Evolutionary conservation across 1,284 basidiomycete species (phyloP).

Genomic region (Trichosporon faecale): DNA sequence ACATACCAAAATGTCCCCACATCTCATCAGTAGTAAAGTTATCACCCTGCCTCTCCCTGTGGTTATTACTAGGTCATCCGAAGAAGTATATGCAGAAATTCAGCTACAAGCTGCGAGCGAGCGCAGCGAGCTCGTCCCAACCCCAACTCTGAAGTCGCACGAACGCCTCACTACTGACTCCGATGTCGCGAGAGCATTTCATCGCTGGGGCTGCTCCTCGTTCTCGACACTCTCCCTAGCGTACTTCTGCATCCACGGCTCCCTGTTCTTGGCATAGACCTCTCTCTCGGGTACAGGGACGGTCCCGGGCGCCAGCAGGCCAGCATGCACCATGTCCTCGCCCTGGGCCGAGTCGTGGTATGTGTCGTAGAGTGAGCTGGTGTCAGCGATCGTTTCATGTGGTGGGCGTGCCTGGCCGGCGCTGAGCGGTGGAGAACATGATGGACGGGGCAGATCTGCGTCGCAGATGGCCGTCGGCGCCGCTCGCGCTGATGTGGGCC

Average conservation of each 20-base stretch:
- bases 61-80: neutral
- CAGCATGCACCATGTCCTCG: slow-evolving; percentile 2
- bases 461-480: neutral
- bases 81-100: slow-evolving; percentile 5
- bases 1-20: neutral
- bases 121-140: no score
- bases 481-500: neutral
- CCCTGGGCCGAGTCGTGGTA: neutral
- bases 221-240: neutral
- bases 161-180: no score
- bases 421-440: no score
- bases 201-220: neutral
- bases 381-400: neutral
- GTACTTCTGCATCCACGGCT: neutral
- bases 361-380: slow-evolving; percentile 1
- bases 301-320: neutral
- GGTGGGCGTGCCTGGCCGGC: no score
- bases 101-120: no score
- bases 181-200: no score
- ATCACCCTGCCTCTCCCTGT: neutral
- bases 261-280: neutral
- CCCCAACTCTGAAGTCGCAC: no score
- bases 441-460: neutral
- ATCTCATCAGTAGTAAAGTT: neutral
- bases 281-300: neutral